Conservation (phyloP, 1,139 yeast species). For the Meyerozyma elateridarum region DNA sequence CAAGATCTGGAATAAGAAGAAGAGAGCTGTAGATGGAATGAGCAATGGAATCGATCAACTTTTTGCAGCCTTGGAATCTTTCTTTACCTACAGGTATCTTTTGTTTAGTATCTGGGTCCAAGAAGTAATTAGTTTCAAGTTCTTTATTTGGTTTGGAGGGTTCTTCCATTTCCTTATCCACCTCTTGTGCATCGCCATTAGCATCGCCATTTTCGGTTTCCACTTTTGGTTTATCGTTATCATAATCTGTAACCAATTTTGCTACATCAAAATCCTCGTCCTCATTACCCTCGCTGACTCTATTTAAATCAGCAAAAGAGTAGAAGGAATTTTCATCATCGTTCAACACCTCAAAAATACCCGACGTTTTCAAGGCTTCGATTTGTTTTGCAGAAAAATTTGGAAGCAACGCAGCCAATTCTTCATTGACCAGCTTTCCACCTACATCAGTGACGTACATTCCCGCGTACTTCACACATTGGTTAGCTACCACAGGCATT, state of each 20-base stretch:
- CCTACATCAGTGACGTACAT: conserved; percentile 49
- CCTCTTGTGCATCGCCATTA: conserved; percentile 12
- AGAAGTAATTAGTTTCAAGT: conserved; percentile 61
- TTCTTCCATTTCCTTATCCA: conserved; percentile 22
- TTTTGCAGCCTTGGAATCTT: conserved; percentile 74
- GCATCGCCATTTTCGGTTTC: conserved; percentile 29
- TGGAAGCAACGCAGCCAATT: conserved; percentile 52
- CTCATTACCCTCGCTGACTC: conserved; percentile 23
- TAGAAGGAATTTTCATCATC: conserved; percentile 58
- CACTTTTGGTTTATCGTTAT: conserved; percentile 54
- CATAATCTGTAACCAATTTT: conserved; percentile 75
- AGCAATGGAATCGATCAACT: conserved; percentile 52
- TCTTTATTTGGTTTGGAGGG: conserved; percentile 42
- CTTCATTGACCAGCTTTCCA: conserved; percentile 56
- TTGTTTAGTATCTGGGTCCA: conserved; percentile 44
- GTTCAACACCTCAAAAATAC: conserved; percentile 69
- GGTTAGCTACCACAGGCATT: conserved; percentile 71
- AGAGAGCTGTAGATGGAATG: conserved; percentile 52
- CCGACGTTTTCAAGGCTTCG: conserved; percentile 69
- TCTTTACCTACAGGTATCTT: conserved; percentile 72
- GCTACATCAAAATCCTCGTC: conserved; percentile 88
- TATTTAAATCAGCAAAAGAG: conserved; percentile 46
- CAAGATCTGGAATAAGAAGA: conserved; percentile 55
- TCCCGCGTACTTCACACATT: conserved; percentile 52
- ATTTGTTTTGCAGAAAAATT: conserved; percentile 53